phyloP scores from a whole-genome alignment of 805 yeast genomes.

The Saturnispora besseyi region DNA sequence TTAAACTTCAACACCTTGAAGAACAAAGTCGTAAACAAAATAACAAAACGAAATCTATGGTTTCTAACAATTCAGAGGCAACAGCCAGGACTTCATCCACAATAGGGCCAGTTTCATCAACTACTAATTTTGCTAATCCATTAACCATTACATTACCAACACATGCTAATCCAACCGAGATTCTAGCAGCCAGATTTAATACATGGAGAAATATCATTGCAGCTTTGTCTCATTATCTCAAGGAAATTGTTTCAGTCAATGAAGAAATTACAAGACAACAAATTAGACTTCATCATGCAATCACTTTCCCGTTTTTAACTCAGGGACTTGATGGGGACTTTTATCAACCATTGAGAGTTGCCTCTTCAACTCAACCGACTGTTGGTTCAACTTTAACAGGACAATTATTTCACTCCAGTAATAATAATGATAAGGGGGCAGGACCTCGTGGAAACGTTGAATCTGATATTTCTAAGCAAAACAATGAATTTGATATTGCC shows the following conservation, averaged over 20 bases:
- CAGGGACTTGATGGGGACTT: constrained; percentile 33
- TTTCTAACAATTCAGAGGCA: constrained; percentile 26
- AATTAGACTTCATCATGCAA: constrained; percentile 70
- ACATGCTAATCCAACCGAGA: constrained; percentile 73
- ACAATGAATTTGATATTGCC: constrained; percentile 30
- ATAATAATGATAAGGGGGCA: constrained; percentile 1
- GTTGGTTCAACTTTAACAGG: constrained; percentile 7
- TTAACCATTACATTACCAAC: constrained; percentile 44
- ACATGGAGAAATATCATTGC: constrained; percentile 80
- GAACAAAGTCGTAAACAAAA: constrained; percentile 35
- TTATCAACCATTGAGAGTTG: constrained; percentile 29
- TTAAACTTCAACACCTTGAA: constrained; percentile 38
- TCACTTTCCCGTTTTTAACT: constrained; percentile 43
- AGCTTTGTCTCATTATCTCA: constrained; percentile 64
- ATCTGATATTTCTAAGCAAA: constrained; percentile 16
- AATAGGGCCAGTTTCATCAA: constrained; percentile 31
- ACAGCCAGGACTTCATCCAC: constrained; percentile 31
- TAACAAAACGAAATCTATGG: constrained; percentile 35
- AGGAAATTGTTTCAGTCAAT: constrained; percentile 74
- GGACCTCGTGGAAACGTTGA: constrained; percentile 8
- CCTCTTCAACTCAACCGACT: constrained; percentile 7
- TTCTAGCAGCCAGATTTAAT: constrained; percentile 70
- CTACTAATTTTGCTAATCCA: constrained; percentile 37
- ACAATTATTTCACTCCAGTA: constrained; percentile 10
- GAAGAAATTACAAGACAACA: constrained; percentile 86